Evolutionary conservation across 1,284 basidiomycete genomes (phyloP), one percentile per base, ranked within the genome.

Genomic region (Pulveroboletus sp.): DNA sequence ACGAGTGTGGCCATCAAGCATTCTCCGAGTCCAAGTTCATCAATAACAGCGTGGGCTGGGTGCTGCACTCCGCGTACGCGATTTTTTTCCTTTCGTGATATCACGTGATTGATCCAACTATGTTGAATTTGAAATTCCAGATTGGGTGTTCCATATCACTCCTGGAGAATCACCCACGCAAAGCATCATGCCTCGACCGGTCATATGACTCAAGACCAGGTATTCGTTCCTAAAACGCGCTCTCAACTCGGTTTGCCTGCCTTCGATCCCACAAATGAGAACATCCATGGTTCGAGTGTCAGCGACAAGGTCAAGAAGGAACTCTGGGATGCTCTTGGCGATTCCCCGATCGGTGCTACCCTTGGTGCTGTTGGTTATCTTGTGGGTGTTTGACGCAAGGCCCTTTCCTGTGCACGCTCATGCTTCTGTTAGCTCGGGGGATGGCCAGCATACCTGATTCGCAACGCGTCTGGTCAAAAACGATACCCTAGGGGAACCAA

Each of bases 121-220:
- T 69, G 69, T 62, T 74, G 71, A 69, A 67, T 62, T 69, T 59
- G 43, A 52, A 65, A 67, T 62, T 61, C 53, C 60, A 92, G 89
- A 56, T 85, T 99, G 49, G 89, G 97, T 52, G 96, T 99, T 17
- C 96, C 97, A 12, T 99, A 96, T 78, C 96, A 99, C 74, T 94
- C 94, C 24, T 99, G 97, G 97, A 85, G 95, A 62, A 96, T 99
- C 73, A 92, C 91, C 5, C 96, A 99, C 74, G 94, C 86, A 36
- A 95, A 95, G 74, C 96, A 99, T 76, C 96, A 99, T 76, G 97
- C 97, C 35, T 89, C 91, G 10, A 98, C 96, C 17, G 92, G 85
- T 36, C 96, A 98, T 77, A 84, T 98, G 81, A 94, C 91, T 49
- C 89, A 96, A 64, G 96, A 99, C 69, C 95, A 99, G 74, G 97